These are phyloP conservation scores for Porodaedalea pini DNA, from an alignment of 1,284 basidiomycete genomes.

Conservation along the genomic window DNA sequence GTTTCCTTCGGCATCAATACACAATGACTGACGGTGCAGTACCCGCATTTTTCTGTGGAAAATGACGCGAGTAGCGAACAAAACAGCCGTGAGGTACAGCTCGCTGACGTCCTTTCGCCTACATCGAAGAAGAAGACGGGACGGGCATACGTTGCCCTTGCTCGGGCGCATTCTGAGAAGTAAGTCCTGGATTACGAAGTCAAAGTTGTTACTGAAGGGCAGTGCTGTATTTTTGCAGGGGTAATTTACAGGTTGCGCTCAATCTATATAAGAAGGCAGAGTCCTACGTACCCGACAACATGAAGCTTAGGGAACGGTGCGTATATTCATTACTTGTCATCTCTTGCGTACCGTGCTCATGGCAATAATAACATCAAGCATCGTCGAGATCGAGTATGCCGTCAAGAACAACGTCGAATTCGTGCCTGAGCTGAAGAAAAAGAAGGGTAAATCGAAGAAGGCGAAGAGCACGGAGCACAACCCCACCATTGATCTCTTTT, in stretches of 20 bases:
- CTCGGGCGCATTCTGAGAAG: conserved; percentile 74
- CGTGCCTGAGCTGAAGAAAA: conserved; percentile 59
- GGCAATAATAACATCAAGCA: conserved; percentile 38
- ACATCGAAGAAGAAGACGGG: conserved; percentile 72
- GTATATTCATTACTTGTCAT: conserved; percentile 58
- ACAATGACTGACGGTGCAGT: conserved; percentile 15
- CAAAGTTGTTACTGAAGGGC: background rate
- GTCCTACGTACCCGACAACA: conserved; percentile 71
- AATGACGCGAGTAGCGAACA: conserved; percentile 43
- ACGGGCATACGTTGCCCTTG: conserved; percentile 69
- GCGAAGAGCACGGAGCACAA: conserved; percentile 29
- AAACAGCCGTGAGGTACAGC: conserved; percentile 53
- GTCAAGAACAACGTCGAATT: conserved; percentile 58
- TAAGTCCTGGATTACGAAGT: conserved; percentile 29
- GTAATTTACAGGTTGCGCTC: conserved; percentile 65
- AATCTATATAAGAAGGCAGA: conserved; percentile 74
- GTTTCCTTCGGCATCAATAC: conserved; percentile 1
- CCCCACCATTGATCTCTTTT: background rate
- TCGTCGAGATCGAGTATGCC: conserved; percentile 72
- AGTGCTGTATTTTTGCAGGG: conserved; percentile 40
- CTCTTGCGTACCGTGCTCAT: conserved; percentile 38
- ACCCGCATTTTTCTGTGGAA: conserved; percentile 20
- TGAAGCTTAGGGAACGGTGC: conserved; percentile 79
- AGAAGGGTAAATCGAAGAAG: conserved; percentile 35
- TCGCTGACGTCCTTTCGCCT: conserved; percentile 61